Percentiles rank a stretch among this genome's conserved stretches.
These are phyloP conservation scores for Elaeagnus macrophylla DNA, from an alignment of 306 rosid genomes.

Conservation along the genomic window DNA sequence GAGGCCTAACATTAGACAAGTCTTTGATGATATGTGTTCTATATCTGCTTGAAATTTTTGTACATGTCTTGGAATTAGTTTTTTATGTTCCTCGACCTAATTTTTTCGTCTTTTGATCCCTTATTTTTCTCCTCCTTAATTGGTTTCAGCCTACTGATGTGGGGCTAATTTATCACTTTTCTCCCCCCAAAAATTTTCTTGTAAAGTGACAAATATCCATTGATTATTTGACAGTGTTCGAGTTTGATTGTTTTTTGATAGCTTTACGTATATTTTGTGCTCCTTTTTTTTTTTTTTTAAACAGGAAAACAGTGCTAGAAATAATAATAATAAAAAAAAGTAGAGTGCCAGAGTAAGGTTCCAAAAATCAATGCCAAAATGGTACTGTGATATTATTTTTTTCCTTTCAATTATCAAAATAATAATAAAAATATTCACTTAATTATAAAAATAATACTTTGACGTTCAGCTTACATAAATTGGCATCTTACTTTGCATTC, in stretches of 20 bases:
- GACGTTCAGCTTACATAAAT: too few species aligned
- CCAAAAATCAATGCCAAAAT: too few species aligned
- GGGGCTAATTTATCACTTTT: conserved; percentile 56
- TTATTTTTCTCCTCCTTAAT: conserved; percentile 37
- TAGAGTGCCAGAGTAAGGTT: too few species aligned
- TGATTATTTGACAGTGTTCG: conserved; percentile 47
- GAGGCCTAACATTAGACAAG: conserved; percentile 99
- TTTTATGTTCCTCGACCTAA: conserved; percentile 71
- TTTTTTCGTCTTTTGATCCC: conserved; percentile 28
- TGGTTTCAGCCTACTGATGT: conserved; percentile 50
- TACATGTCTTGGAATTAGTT: conserved; percentile 76
- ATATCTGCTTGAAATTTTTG: conserved; percentile 61
- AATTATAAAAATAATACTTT: too few species aligned
- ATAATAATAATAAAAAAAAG: too few species aligned
- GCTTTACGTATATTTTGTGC: conserved; percentile 17
- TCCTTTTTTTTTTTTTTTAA: neutral
- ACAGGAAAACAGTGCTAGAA: neutral
- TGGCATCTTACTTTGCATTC: too few species aligned
- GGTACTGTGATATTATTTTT: too few species aligned
- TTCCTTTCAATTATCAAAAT: too few species aligned
- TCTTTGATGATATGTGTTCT: conserved; percentile 71
- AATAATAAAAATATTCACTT: too few species aligned
- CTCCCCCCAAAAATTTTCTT: conserved; percentile 39
- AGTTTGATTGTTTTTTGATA: conserved; percentile 43
- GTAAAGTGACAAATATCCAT: conserved; percentile 54